Base-by-base conservation (phyloP, 2,329 filamentous ascomycete species). In the Colletotrichum sp. region DNA sequence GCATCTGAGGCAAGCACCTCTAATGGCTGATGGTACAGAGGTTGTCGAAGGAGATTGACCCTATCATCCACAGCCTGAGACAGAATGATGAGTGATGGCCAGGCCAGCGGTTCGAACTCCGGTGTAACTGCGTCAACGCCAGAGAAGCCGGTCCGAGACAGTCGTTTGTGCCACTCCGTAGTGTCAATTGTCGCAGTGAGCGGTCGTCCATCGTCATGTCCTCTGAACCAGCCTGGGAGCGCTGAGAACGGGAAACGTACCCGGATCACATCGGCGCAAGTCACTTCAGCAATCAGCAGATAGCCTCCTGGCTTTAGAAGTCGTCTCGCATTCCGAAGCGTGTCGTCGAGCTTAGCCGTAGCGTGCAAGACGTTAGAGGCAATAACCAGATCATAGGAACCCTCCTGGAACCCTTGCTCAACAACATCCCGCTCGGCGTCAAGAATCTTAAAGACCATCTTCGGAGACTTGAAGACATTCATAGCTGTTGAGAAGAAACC, bases 271-370 rank as follows among this genome's bases (percentile, higher is more conserved):
- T 51, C 33, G 27, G 31, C n/a, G 2, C 57, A 59, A 59, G 69
- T 59, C 7, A 72, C 33, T 29, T 72, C 69, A 8, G 34, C 27
- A 15, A 72, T 55, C 9, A 72, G n/a, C 1, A 84, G 75, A 34
- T 76, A 77, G 1, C 84, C 84, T 18, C 78, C 77, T 0, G 81
- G 81, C n/a, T 77, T 76, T 2, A 85, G 77, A 4, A 84, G 75
- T 61, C 69, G 70, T 16, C 55, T 74, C 4, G 76, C 64, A 59
- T 81, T 78, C 5, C 57, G 55, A 29, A 82, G 43, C 1, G 81
- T 77, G 4, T 65, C 31, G 18, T 78, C 54, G 6, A 81, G 72
- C 5, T 69, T 69, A 15, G 61, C 72, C 3, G 80, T 81, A 11
- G 80, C 80, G 38, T 82, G 79, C 3, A 82, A 47, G 15, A 80